Conservation (phyloP, 2,329 filamentous ascomycete species). For the Aschersonia sp. region DNA sequence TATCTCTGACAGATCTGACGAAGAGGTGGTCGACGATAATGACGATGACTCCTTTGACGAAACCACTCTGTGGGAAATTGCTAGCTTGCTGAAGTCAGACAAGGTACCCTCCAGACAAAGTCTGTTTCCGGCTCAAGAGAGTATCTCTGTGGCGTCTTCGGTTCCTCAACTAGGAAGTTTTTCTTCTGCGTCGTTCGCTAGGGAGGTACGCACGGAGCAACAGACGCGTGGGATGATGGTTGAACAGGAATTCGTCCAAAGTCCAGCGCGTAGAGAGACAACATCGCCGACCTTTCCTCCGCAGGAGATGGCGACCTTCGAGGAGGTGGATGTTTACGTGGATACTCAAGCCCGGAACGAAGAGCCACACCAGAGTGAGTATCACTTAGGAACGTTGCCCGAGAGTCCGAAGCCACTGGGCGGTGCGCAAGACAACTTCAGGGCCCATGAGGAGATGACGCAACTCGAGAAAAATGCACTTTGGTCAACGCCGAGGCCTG, state of each 20-base stretch:
- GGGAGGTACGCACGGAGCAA: not conserved
- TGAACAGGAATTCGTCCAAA: not conserved
- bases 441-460: no score
- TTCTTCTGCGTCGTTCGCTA: not conserved
- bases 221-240: not conserved
- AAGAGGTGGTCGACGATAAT: constrained; percentile 16
- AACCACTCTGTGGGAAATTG: constrained; percentile 49
- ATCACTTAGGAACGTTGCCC: no score
- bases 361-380: no score
- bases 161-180: not conserved
- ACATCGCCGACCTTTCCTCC: constrained; percentile 1
- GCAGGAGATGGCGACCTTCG: not conserved
- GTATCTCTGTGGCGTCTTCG: not conserved
- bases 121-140: constrained; percentile 24
- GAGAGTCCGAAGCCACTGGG: no score
- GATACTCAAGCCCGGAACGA: not conserved
- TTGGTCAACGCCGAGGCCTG: no score
- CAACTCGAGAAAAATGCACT: no score
- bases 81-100: constrained; percentile 38
- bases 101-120: constrained; percentile 36
- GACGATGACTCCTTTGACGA: constrained; percentile 38
- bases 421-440: no score
- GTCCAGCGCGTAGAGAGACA: not conserved
- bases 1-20: constrained; percentile 9
- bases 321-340: not conserved